phyloP scores from a whole-genome alignment of 2,329 filamentous ascomycete species.

The Xylariaceae sp. region DNA sequence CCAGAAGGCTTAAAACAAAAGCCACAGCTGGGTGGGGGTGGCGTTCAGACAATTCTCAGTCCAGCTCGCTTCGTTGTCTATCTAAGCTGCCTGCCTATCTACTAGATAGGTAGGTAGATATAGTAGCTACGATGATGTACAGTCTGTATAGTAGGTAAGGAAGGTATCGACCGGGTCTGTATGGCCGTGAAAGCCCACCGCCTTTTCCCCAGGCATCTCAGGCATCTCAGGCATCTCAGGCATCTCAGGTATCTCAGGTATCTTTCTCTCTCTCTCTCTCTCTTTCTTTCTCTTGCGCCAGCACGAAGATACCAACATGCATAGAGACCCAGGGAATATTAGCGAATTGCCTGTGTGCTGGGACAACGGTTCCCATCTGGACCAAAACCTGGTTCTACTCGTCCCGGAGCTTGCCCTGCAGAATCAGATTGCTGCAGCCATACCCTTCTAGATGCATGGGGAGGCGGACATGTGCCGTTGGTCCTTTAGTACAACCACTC shows the following conservation, averaged over 20 bases:
- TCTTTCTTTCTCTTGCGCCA: background rate
- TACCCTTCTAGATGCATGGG: conserved; percentile 11
- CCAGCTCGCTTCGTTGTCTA: background rate
- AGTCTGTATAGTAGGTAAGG: too few species aligned
- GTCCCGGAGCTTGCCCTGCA: conserved; percentile 4
- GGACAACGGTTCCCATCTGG: background rate
- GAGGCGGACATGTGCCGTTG: conserved; percentile 12
- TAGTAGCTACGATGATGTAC: too few species aligned
- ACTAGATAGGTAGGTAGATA: too few species aligned
- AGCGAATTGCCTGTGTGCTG: conserved; percentile 9
- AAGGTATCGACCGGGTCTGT: too few species aligned
- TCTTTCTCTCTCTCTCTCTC: conserved; percentile 3
- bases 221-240: too few species aligned
- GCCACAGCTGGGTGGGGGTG: conserved; percentile 4
- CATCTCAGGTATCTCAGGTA: background rate
- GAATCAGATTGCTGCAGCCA: conserved; percentile 7
- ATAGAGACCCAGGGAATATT: conserved; percentile 5
- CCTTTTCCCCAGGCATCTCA: too few species aligned
- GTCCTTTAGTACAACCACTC: conserved; percentile 7
- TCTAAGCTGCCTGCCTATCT: background rate
- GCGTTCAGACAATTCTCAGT: background rate
- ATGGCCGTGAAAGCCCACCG: too few species aligned
- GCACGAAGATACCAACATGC: background rate
- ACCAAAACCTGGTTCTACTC: conserved; percentile 11
- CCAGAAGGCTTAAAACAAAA: background rate